These are phyloP conservation scores for Tetragonia tetragonoides DNA, from an alignment of 148 eudicot genomes.

Conservation along the genomic window DNA sequence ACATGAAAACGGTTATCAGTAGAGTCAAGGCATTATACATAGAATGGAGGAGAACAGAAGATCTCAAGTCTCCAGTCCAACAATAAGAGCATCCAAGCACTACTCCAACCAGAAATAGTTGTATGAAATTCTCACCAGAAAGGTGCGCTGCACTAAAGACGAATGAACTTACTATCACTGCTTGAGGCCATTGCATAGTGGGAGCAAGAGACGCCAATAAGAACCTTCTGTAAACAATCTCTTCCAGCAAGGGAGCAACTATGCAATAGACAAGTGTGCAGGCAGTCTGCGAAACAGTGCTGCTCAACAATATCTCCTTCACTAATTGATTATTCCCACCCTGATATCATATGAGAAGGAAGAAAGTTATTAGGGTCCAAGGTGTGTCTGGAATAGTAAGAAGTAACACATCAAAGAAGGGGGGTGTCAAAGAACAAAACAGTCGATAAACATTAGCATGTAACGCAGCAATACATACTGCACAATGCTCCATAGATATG, in stretches of 20 bases:
- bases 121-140: slow-evolving; percentile 67
- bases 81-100: slow-evolving; percentile 82
- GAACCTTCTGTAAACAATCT: slow-evolving; percentile 74
- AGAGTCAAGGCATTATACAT: slow-evolving; percentile 75
- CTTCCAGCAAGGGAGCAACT: slow-evolving; percentile 78
- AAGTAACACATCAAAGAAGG: background rate
- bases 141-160: slow-evolving; percentile 77
- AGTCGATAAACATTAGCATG: background rate
- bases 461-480: no score
- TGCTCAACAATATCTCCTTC: slow-evolving; percentile 62
- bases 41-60: slow-evolving; percentile 70
- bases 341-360: slow-evolving; percentile 28
- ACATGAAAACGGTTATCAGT: slow-evolving; percentile 33
- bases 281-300: slow-evolving; percentile 40
- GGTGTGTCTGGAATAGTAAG: background rate
- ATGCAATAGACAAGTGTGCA: slow-evolving; percentile 61
- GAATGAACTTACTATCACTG: slow-evolving; percentile 64
- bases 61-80: slow-evolving; percentile 70
- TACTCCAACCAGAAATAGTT: slow-evolving; percentile 52
- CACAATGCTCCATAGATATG: background rate
- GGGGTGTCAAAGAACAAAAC: background rate
- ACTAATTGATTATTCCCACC: slow-evolving; percentile 54
- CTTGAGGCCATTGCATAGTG: slow-evolving; percentile 65
- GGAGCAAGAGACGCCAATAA: slow-evolving; percentile 57
- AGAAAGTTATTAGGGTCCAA: background rate